These are phyloP conservation scores for Apiotrichum brassicae DNA, from an alignment of 1,284 basidiomycete species.

Conservation along the genomic window DNA sequence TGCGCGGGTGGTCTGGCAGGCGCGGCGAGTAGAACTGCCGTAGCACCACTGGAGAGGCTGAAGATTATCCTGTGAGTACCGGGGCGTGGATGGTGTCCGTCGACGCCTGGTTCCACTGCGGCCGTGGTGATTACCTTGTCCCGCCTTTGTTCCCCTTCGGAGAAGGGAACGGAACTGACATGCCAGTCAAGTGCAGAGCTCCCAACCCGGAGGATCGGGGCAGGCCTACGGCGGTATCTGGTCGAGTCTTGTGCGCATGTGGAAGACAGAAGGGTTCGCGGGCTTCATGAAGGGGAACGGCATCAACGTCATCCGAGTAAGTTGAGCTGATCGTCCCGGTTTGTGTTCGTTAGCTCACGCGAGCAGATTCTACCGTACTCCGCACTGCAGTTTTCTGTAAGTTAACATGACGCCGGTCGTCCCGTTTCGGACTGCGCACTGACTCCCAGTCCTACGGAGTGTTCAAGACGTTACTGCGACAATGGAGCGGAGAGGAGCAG, in stretches of 20 bases:
- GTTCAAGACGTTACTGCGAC: slow-evolving; percentile 62
- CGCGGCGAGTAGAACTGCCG: slow-evolving; percentile 73
- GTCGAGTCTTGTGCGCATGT: slow-evolving; percentile 73
- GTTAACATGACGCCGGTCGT: slow-evolving; percentile 3
- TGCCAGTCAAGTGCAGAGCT: slow-evolving; percentile 64
- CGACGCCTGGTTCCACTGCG: no score
- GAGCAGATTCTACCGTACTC: slow-evolving; percentile 52
- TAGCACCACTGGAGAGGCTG: slow-evolving; percentile 80
- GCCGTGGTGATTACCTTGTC: not conserved
- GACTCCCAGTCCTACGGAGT: slow-evolving; percentile 57
- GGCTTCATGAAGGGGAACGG: slow-evolving; percentile 83
- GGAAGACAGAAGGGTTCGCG: slow-evolving; percentile 82
- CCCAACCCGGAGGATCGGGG: slow-evolving; percentile 40
- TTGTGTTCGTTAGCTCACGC: not conserved
- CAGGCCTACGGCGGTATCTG: slow-evolving; percentile 77
- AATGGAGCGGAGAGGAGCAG: slow-evolving; percentile 55
- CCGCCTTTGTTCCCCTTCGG: not conserved
- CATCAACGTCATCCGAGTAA: slow-evolving; percentile 75
- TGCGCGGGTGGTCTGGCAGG: slow-evolving; percentile 46
- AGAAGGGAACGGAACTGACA: not conserved
- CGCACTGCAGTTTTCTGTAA: slow-evolving; percentile 76
- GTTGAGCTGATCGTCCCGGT: slow-evolving; percentile 9
- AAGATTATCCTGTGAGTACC: slow-evolving; percentile 85
- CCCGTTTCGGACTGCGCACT: not conserved
- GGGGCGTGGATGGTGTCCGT: no score